These are phyloP conservation scores for Larix kaempferi DNA, from an alignment of 75 land plant species.

Conservation along the genomic window DNA sequence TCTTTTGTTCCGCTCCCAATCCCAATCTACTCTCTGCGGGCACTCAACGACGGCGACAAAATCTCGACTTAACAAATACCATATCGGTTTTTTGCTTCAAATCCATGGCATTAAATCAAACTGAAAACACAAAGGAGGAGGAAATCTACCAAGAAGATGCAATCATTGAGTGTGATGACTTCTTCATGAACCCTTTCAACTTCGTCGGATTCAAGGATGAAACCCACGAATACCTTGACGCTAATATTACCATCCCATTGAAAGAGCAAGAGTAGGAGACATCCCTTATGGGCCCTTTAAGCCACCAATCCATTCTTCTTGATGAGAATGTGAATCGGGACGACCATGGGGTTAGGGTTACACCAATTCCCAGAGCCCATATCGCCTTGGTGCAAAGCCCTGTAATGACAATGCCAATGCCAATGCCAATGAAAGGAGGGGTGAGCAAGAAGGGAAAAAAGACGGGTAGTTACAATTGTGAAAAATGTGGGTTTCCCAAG, in stretches of 20 bases:
- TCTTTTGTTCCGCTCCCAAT: no score
- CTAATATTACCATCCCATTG: no score
- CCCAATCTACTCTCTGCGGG: no score
- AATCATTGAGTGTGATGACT: neutral
- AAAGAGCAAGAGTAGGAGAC: neutral
- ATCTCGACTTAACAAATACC: no score
- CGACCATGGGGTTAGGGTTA: slow-evolving; percentile 8
- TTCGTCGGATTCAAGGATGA: neutral
- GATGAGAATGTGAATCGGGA: neutral
- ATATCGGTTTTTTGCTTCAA: no score
- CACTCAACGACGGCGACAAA: no score
- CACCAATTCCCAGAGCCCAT: slow-evolving; percentile 16
- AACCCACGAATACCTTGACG: neutral
- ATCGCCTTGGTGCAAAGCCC: neutral
- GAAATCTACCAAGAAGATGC: neutral
- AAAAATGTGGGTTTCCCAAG: slow-evolving; percentile 69
- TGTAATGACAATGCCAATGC: neutral
- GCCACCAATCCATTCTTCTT: neutral
- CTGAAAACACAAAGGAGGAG: neutral
- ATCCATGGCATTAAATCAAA: no score
- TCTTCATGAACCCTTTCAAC: neutral
- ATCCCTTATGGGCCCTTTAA: neutral
- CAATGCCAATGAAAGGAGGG: neutral
- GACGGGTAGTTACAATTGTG: slow-evolving; percentile 74
- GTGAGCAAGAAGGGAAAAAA: slow-evolving; percentile 26